Percentiles rank a stretch among this genome's conserved stretches.
These are phyloP conservation scores for Sequoiadendron giganteum DNA, from an alignment of 75 land plant species.

Conservation along the genomic window DNA sequence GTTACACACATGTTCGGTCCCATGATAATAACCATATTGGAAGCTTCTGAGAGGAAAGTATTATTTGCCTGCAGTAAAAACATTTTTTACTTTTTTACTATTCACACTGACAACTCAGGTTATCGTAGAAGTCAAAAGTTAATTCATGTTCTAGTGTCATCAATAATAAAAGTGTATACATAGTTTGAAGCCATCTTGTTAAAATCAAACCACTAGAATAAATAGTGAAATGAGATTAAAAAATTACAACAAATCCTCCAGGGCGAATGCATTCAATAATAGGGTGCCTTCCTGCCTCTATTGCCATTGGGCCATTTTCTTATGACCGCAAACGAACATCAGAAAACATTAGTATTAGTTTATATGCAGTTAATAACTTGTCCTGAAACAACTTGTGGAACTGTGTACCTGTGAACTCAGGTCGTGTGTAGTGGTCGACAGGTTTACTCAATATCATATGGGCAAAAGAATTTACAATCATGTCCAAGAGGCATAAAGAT, in stretches of 20 bases:
- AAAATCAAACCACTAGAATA: background rate
- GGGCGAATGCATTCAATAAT: slow-evolving; percentile 71
- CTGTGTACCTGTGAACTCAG: slow-evolving; percentile 81
- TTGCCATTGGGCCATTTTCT: slow-evolving; percentile 93
- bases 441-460: slow-evolving; percentile 76
- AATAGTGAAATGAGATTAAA: background rate
- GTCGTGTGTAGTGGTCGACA: slow-evolving; percentile 74
- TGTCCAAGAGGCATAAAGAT: slow-evolving; percentile 91
- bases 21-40: slow-evolving; percentile 86
- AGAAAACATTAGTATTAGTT: background rate
- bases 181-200: no score
- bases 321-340: background rate
- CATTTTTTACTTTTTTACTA: background rate
- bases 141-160: background rate
- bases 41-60: slow-evolving; percentile 89
- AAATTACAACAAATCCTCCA: slow-evolving; percentile 79
- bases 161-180: background rate
- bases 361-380: background rate
- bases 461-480: slow-evolving; percentile 98
- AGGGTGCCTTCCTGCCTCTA: slow-evolving; percentile 96
- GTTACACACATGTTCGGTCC: slow-evolving; percentile 96
- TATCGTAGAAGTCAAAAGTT: background rate
- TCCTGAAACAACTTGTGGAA: background rate
- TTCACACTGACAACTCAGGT: background rate
- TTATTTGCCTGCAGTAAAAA: slow-evolving; percentile 78